Evolutionary conservation across 1,284 basidiomycete genomes (phyloP), one percentile per base, ranked within the genome.

Genomic region (Acaromyces ingoldii): DNA sequence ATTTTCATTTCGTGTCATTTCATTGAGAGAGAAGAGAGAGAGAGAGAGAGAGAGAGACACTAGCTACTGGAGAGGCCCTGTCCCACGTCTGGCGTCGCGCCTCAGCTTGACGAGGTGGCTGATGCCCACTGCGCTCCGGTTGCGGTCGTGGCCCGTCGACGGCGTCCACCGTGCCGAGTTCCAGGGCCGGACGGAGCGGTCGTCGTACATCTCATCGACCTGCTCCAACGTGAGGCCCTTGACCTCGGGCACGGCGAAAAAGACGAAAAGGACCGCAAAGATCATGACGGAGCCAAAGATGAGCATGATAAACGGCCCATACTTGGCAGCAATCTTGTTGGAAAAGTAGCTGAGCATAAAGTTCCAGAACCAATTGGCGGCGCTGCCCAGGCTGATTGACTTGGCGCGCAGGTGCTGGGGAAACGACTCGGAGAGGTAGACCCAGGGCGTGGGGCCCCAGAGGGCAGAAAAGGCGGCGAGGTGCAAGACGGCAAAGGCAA

Each of bases 381-480:
- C 82, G 19, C 82, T 82, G 6, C 86, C 86, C 29, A 88, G 77
- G 0, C 85, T 85, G 65, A 88, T 88, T 52, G 81, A 79, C 74
- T 88, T 88, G 21, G 86, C 81, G 40, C 87, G 81, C 11, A 88
- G 83, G 53, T 85, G 82, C n/a, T 87, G 81, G 2, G 86, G 87
- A 78, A 82, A 83, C 31, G 80, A 81, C 76, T 85, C 83, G 48
- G 81, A 81, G 21, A 84, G 78, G 62, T 83, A 79, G 17, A 83
- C 83, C 80, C 81, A 85, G 66, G 84, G 85, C 2, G 52, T 82
- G 3, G 84, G 82, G 2, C 85, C 86, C 85, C 85, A 88, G 79
- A 85, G 85, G 55, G 85, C 79, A 1, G 81, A 81, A 77, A 82
- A 88, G 17, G 81, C 82, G 60, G 84, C 81, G n/a, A 88, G 83